Conservation (phyloP, 2,329 filamentous ascomycete species). For the Ophiosphaerella herpotricha region DNA sequence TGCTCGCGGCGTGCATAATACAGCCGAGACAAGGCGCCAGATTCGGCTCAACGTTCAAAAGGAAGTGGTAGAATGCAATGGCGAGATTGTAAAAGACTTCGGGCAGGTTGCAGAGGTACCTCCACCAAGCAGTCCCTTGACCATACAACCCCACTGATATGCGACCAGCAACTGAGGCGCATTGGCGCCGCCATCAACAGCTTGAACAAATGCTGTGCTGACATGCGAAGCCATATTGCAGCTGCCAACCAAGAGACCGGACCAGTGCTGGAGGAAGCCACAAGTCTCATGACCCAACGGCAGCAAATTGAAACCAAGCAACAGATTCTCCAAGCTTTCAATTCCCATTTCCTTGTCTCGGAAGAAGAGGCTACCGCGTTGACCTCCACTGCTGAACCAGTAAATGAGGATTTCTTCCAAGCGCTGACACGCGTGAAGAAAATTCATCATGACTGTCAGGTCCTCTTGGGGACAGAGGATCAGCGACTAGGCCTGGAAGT, state of each 20-base stretch:
- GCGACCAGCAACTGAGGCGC: constrained; percentile 75
- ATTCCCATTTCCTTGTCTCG: constrained; percentile 79
- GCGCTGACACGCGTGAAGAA: constrained; percentile 79
- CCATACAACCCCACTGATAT: constrained; percentile 26
- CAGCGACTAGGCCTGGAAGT: constrained; percentile 87
- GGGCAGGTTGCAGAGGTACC: constrained; percentile 81
- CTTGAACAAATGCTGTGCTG: constrained; percentile 77
- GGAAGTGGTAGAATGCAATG: constrained; percentile 92
- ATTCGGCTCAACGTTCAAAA: constrained; percentile 83
- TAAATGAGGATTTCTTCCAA: constrained; percentile 83
- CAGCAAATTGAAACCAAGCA: constrained; percentile 79
- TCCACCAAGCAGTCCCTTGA: constrained; percentile 3
- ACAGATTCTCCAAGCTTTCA: constrained; percentile 75
- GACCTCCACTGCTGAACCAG: constrained; percentile 77
- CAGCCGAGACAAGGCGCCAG: constrained; percentile 75
- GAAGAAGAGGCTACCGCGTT: constrained; percentile 78
- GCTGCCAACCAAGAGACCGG: constrained; percentile 76
- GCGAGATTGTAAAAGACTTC: constrained; percentile 84
- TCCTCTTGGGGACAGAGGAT: constrained; percentile 86
- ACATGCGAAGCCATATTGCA: constrained; percentile 77
- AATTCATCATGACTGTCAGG: constrained; percentile 85
- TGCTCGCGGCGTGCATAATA: constrained; percentile 71
- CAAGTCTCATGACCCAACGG: constrained; percentile 72
- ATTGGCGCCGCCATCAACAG: constrained; percentile 79
- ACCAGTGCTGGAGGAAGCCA: constrained; percentile 77